phyloP scores from a whole-genome alignment of 2,329 filamentous ascomycete species.

The Botrytis deweyae region DNA sequence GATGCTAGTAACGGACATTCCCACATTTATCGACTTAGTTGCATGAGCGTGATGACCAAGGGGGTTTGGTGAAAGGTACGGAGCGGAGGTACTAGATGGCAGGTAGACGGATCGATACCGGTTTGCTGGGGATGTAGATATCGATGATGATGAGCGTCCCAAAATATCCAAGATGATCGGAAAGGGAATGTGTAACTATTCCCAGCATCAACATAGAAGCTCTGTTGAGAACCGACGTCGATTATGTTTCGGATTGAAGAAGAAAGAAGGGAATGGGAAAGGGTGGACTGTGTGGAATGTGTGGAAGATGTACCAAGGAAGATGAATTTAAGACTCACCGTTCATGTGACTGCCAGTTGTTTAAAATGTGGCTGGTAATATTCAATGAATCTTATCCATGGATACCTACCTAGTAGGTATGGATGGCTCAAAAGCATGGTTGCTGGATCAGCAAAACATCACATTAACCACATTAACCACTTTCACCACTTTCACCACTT shows the following conservation, averaged over 20 bases:
- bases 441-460: not conserved
- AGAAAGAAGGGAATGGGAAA: not conserved
- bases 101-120: not conserved
- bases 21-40: constrained; percentile 5
- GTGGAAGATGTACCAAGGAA: not conserved
- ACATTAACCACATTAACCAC: not conserved
- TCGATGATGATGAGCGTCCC: not conserved
- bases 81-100: not conserved
- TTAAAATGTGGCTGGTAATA: constrained; percentile 3
- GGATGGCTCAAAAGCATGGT: not conserved
- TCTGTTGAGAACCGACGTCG: not conserved
- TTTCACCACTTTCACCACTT: not conserved
- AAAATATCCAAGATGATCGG: not conserved
- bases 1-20: not conserved
- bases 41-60: constrained; percentile 1
- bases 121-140: not conserved
- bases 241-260: not conserved
- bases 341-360: constrained; percentile 4
- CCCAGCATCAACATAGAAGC: not conserved
- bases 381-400: not conserved
- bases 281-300: not conserved
- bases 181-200: not conserved
- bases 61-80: not conserved
- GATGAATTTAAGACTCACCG: not conserved
- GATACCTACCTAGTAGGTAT: no score